Base-by-base conservation (phyloP, 2,329 filamentous ascomycete species). In the Verticillium isaacii region DNA sequence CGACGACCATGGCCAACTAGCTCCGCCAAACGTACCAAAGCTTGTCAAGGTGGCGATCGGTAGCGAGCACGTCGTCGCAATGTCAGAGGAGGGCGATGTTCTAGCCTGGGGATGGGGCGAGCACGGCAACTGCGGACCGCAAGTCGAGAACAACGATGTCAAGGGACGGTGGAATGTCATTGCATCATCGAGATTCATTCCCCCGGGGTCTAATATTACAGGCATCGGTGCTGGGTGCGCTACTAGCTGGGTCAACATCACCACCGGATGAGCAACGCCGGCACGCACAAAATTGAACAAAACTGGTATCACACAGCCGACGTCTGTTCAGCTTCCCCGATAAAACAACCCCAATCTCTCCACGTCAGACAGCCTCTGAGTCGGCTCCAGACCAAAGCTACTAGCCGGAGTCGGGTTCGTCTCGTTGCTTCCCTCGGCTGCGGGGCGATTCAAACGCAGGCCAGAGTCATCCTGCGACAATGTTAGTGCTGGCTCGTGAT, bases 51-150 rank as follows among this genome's bases (percentile, higher is more conserved):
- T 98, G n/a, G 90, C 91, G 3, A 85, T 90, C 56, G 95, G 95
- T 0, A 97, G 94, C 71, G 95, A 98, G 74, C 95, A 99, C 74
- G 87, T 85, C n/a, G 75, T 98, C 65, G 91, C 87, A 9, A 75
- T 94, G 32, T 87, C 90, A 0, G 77, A 76, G 11, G 79, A 83
- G 23, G 86, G 86, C 1, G 84, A 88, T 58, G 86, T 97, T 1
- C 76, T 96, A 57, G 85, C 91, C 1, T 98, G 94, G 92, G 95
- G 95, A 23, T 99, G 95, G 95, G 93, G 93, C 2, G 94, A 98
- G 75, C 95, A 99, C 76, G 95, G 95, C 1, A 99, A 99, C 73
- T 99, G 95, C 73, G 95, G 95, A 3, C 85, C 86, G 39, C 79
- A 83, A 14, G 85, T 87, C 64, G 78, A 82, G 19, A 78, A 83